Evolutionary conservation across 306 rosid genomes (phyloP), one percentile per base, ranked within the genome.

Genomic region (Prunus mira): DNA sequence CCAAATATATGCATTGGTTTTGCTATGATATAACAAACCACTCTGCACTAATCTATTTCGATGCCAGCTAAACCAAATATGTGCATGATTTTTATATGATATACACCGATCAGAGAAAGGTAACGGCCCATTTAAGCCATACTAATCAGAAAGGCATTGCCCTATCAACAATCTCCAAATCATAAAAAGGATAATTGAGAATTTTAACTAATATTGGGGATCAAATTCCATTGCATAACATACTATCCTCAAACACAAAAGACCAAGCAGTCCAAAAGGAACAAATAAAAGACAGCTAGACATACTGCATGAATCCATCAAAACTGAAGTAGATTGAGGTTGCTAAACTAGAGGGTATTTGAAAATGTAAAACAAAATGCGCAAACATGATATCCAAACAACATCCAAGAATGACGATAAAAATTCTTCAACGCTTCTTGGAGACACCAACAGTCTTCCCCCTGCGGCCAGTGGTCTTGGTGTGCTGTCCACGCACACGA

Each of bases 381-480:
- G 58, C 66, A 68, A 65, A 65, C 72, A 79, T 57, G 30, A 67
- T 46, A 80, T 30, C 58, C 67, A 15, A 25, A 60, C 65, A 30
- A 52, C 22, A 5, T 52, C 58, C 58, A 4, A 52, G 58, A 52
- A 9, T 3, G 20, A 19, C 13, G 3, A 24, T 14, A 17, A 17
- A 28, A 8, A 17, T 74, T 62, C 47, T 66, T 86, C 78, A 91
- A 72, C 97, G 99, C 89, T 95, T 95, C 91, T 95, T 95, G 19
- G 99, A 95, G 71, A 95, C 99, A 92, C 99, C 97, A 69, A 92
- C 99, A 74, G 99, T 95, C 81, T 95, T 95, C 9, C 99, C 99
- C 62, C 99, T 85, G 61, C 99, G 96, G 15, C 99, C 99, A 1
- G 99, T 95, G 24, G 99, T 95, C 89, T 95, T 95, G 70, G 99